phyloP scores from a whole-genome alignment of 805 yeast genomes.

The Metschnikowia hibisci region DNA sequence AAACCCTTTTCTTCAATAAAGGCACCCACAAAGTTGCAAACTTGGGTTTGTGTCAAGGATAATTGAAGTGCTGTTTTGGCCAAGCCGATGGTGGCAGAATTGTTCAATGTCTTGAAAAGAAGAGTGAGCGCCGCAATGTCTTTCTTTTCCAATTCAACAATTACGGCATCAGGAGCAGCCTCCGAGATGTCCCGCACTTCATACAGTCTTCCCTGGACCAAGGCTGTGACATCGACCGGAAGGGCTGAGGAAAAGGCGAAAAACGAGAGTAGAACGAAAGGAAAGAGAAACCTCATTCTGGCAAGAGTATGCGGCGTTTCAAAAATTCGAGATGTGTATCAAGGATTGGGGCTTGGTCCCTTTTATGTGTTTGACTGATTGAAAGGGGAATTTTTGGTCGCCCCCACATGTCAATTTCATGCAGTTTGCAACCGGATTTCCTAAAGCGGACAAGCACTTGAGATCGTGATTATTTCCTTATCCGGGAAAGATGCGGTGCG shows the following conservation, averaged over 20 bases:
- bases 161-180: background rate
- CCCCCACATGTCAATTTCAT: background rate
- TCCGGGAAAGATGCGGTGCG: background rate
- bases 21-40: slow-evolving; percentile 22
- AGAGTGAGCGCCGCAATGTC: slow-evolving; percentile 21
- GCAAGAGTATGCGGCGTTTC: background rate
- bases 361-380: background rate
- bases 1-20: slow-evolving; percentile 23
- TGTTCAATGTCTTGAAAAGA: slow-evolving; percentile 21
- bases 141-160: slow-evolving; percentile 11
- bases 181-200: slow-evolving; percentile 5
- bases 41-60: slow-evolving; percentile 24
- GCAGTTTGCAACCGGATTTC: slow-evolving; percentile 1
- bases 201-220: slow-evolving; percentile 1
- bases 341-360: too few relatives aligned
- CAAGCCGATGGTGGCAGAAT: slow-evolving; percentile 20
- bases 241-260: slow-evolving; percentile 8
- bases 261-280: slow-evolving; percentile 7
- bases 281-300: slow-evolving; percentile 8
- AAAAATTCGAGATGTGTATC: background rate
- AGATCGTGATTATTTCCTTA: background rate
- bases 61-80: slow-evolving; percentile 21
- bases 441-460: slow-evolving; percentile 1
- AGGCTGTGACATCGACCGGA: slow-evolving; percentile 8
- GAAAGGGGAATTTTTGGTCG: background rate